Conservation (phyloP, 179 eudicot genomes). For the Drosera spatulata region DNA sequence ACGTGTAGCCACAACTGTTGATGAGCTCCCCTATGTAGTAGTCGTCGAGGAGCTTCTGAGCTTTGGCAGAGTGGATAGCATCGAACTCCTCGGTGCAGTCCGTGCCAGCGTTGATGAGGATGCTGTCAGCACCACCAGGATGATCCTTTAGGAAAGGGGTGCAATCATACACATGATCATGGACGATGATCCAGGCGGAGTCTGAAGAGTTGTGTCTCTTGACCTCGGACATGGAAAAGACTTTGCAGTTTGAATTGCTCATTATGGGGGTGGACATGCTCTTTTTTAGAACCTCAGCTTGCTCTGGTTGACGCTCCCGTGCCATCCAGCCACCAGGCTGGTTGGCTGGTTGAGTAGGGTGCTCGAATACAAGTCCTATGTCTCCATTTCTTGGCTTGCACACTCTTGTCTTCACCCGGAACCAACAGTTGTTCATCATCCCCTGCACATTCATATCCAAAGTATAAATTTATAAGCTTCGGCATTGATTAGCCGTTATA, state of each 20-base stretch:
- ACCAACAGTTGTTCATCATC: conserved; percentile 99
- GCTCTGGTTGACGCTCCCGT: conserved; percentile 49
- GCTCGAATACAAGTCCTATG: conserved; percentile 76
- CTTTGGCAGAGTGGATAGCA: conserved; percentile 82
- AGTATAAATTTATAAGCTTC: neutral
- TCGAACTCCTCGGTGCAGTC: conserved; percentile 94
- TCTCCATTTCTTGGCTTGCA: conserved; percentile 82
- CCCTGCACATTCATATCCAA: conserved; percentile 32
- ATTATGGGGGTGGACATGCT: conserved; percentile 62
- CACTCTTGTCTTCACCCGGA: conserved; percentile 69
- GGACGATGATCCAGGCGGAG: conserved; percentile 87
- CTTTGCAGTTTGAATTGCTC: conserved; percentile 40
- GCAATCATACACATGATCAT: conserved; percentile 66
- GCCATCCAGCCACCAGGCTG: conserved; percentile 94
- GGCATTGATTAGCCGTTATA: too few relatives aligned
- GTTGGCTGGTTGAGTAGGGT: conserved; percentile 95
- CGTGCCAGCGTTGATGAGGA: conserved; percentile 79
- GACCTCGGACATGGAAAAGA: conserved; percentile 62
- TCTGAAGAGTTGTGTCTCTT: conserved; percentile 57
- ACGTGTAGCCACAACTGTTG: conserved; percentile 34
- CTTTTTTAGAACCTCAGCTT: conserved; percentile 45
- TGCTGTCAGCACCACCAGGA: conserved; percentile 88
- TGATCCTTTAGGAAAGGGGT: conserved; percentile 74
- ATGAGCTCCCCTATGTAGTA: conserved; percentile 59
- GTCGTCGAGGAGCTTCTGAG: conserved; percentile 68